phyloP scores from a whole-genome alignment of 495 filamentous ascomycete species.

The Neurospora sp. region DNA sequence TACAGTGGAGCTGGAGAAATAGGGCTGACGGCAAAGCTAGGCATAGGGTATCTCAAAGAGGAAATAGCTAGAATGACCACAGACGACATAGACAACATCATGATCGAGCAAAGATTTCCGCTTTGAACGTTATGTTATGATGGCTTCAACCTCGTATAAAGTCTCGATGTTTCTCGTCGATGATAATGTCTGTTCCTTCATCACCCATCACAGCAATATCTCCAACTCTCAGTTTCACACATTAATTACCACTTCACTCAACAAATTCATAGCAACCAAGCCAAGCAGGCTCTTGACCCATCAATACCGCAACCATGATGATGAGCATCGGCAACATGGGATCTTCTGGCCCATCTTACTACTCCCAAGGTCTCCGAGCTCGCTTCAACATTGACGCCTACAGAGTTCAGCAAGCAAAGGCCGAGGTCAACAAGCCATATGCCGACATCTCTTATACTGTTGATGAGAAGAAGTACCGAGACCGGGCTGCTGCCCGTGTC shows the following conservation, averaged over 20 bases:
- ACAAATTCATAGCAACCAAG: background rate
- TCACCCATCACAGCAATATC: background rate
- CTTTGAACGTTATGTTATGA: background rate
- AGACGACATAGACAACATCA: background rate
- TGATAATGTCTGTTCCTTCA: background rate
- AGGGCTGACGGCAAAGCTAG: background rate
- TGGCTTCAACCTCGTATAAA: background rate
- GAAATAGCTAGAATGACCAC: background rate
- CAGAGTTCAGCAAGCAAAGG: constrained; percentile 13
- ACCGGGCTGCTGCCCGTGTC: constrained; percentile 8
- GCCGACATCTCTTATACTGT: constrained; percentile 17
- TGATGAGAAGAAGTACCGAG: constrained; percentile 13
- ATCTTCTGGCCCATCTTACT: constrained; percentile 6
- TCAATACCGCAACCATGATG: background rate
- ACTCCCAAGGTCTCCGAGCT: constrained; percentile 16
- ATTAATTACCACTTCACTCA: background rate
- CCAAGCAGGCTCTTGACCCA: background rate
- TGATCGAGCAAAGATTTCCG: background rate
- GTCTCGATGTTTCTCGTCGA: background rate
- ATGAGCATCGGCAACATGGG: background rate
- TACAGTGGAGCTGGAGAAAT: background rate
- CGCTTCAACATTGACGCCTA: constrained; percentile 15
- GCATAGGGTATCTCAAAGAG: background rate
- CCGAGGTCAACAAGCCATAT: background rate
- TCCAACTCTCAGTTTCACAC: background rate